Percentiles rank a stretch among this genome's conserved stretches.
Conservation (phyloP, 2,329 filamentous ascomycete species). For the Colletotrichum paranaense region DNA sequence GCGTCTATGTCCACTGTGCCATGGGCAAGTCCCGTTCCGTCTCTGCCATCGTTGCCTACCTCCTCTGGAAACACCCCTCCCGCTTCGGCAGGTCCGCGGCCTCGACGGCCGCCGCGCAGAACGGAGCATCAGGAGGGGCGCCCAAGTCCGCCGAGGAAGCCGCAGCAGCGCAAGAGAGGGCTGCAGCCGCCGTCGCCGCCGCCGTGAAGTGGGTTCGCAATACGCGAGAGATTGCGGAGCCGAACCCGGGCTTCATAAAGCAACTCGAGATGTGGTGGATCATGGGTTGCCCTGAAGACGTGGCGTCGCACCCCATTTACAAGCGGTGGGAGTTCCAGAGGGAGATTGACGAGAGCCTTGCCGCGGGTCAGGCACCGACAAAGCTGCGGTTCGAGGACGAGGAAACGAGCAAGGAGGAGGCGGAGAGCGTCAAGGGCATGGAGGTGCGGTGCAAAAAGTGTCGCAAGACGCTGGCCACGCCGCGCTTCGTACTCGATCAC, state of each 20-base stretch:
- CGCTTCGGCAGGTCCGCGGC: slow-evolving; percentile 59
- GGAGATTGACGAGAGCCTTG: slow-evolving; percentile 68
- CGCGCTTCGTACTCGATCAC: slow-evolving; percentile 75
- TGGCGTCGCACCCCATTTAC: slow-evolving; percentile 79
- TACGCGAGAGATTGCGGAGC: slow-evolving; percentile 82
- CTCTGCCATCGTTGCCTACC: slow-evolving; percentile 84
- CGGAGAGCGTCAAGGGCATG: slow-evolving; percentile 44
- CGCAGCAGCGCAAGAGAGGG: slow-evolving; percentile 46
- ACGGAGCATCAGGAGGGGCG: slow-evolving; percentile 3
- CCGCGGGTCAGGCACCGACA: slow-evolving; percentile 82
- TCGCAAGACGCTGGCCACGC: slow-evolving; percentile 70
- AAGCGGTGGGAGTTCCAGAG: slow-evolving; percentile 75
- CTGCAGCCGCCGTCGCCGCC: slow-evolving; percentile 60
- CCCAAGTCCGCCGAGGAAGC: slow-evolving; percentile 36
- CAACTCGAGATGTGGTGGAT: slow-evolving; percentile 89
- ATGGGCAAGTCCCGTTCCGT: slow-evolving; percentile 97
- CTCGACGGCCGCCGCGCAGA: slow-evolving; percentile 47
- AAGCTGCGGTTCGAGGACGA: slow-evolving; percentile 87
- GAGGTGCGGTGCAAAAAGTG: slow-evolving; percentile 93
- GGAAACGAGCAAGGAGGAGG: slow-evolving; percentile 49
- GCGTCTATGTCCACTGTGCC: slow-evolving; percentile 77
- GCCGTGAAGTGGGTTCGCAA: slow-evolving; percentile 78
- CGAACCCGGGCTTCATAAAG: slow-evolving; percentile 90
- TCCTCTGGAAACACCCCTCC: slow-evolving; percentile 75
- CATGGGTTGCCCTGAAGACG: slow-evolving; percentile 80